Conservation (phyloP, 257 asterid genomes). For the Rubia yunnanensis region DNA sequence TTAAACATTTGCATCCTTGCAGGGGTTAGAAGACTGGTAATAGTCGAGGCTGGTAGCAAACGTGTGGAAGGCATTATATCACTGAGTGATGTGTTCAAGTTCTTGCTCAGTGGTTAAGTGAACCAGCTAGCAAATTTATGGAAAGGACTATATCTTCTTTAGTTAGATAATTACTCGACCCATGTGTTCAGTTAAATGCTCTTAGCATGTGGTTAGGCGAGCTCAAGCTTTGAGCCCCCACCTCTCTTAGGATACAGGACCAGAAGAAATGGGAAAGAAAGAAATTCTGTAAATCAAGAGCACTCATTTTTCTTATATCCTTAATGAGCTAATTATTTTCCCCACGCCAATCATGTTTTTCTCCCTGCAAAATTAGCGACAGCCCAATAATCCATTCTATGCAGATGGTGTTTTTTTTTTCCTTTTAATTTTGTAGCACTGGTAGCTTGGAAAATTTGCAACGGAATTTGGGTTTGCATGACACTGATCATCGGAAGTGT, state of each 20-base stretch:
- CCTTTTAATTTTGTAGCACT: background rate
- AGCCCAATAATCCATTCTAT: background rate
- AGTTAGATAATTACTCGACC: constrained; percentile 11
- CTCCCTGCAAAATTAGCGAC: constrained; percentile 5
- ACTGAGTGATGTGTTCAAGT: constrained; percentile 52
- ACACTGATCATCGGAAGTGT: too few relatives aligned
- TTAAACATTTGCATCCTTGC: constrained; percentile 12
- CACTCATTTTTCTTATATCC: constrained; percentile 18
- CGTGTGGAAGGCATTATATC: constrained; percentile 71
- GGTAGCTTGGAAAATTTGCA: too few relatives aligned
- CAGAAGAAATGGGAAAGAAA: constrained; percentile 9
- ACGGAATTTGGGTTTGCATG: too few relatives aligned
- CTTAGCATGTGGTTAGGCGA: constrained; percentile 11
- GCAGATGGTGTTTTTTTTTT: background rate
- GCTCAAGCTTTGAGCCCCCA: constrained; percentile 21
- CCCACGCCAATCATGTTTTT: constrained; percentile 3
- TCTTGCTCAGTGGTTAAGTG: constrained; percentile 42
- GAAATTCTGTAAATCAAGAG: constrained; percentile 45
- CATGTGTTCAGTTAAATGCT: constrained; percentile 8
- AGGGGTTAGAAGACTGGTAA: constrained; percentile 64
- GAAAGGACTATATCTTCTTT: constrained; percentile 17
- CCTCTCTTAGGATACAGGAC: constrained; percentile 24
- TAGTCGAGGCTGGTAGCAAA: constrained; percentile 75
- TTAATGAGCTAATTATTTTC: constrained; percentile 9
- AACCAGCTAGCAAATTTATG: constrained; percentile 8